Percentiles rank a stretch among this genome's conserved stretches.
Evolutionary conservation across 768 basidiomycete genomes (phyloP).

Genomic region (Mycena sanguinolenta): DNA sequence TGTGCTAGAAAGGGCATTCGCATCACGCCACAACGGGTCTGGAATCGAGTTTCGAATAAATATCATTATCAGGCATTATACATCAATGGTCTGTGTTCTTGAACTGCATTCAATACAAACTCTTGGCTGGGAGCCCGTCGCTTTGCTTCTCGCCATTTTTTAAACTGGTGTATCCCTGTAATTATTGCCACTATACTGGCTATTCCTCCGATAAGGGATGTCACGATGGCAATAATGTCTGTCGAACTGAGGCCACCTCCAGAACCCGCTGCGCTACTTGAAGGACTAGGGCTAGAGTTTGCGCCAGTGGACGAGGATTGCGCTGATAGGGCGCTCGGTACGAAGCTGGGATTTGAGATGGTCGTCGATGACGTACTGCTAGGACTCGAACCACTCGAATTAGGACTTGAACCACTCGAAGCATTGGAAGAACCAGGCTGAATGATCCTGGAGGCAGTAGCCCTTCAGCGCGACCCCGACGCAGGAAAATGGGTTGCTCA

Average conservation of each 20-base stretch:
- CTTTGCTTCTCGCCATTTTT: not conserved
- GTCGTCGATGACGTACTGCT: not conserved
- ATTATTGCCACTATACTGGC: not conserved
- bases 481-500: not conserved
- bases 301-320: not conserved
- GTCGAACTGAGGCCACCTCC: not conserved
- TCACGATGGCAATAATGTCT: not conserved
- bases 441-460: conserved; percentile 7
- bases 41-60: too few relatives aligned
- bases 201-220: not conserved
- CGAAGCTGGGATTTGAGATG: not conserved
- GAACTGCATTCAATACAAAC: not conserved
- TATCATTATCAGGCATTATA: too few relatives aligned
- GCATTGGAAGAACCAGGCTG: not conserved
- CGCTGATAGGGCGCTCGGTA: not conserved
- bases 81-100: not conserved
- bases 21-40: too few relatives aligned
- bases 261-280: not conserved
- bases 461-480: not conserved
- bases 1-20: too few relatives aligned
- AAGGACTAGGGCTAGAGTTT: not conserved
- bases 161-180: not conserved
- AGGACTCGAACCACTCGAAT: not conserved
- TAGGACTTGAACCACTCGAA: not conserved
- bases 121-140: not conserved